A percentile compares a stretch with the other conserved stretches of the same genome.
These are phyloP conservation scores for Balamuthia mandrillaris DNA, from an alignment of 208 protist species.

Conservation along the genomic window DNA sequence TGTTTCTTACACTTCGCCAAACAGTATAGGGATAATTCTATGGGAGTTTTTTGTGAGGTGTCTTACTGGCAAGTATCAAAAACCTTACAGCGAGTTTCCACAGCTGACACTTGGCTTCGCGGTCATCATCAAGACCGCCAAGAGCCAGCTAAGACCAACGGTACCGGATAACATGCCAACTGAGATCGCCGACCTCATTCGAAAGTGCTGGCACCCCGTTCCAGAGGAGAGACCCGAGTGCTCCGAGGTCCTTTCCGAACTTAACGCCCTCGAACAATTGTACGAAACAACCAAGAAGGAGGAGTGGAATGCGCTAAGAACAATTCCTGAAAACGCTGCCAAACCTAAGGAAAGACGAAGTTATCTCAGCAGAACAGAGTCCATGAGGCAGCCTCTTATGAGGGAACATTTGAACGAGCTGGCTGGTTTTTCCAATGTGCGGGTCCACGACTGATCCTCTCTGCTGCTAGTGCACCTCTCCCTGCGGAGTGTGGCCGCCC, in stretches of 20 bases:
- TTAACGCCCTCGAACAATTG: neutral
- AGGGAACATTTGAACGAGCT: neutral
- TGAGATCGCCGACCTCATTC: neutral
- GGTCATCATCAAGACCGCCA: constrained; percentile 17
- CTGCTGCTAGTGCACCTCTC: too few species aligned
- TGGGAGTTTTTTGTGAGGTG: neutral
- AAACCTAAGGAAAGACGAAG: neutral
- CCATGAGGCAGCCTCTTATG: neutral
- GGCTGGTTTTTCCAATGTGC: neutral
- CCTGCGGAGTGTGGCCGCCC: too few species aligned
- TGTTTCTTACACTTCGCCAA: neutral
- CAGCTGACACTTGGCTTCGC: constrained; percentile 6
- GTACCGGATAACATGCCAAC: neutral
- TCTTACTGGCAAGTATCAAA: neutral
- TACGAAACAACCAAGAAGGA: constrained; percentile 3
- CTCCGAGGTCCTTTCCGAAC: neutral
- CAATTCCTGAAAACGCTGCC: neutral
- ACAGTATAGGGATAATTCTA: neutral
- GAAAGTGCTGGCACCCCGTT: neutral
- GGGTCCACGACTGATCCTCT: neutral
- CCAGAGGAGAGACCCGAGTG: neutral
- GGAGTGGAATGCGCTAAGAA: neutral
- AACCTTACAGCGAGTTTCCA: neutral
- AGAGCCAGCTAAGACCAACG: neutral
- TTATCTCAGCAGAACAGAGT: neutral